Conservation (phyloP, 371 early-diverging fungal species). For the Lichtheimia corymbifera region DNA sequence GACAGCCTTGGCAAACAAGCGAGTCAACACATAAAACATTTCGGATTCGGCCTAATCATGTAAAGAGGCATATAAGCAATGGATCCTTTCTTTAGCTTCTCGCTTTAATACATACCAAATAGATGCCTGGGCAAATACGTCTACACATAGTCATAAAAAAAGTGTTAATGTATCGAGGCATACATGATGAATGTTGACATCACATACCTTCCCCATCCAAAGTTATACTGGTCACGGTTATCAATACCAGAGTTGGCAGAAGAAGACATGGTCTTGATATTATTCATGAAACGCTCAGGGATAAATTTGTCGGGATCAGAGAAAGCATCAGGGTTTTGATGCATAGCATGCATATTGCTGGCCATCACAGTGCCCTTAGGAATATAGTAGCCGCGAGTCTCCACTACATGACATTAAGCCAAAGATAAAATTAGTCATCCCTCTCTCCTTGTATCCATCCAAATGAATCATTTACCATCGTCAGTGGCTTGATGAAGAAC, state of each 20-base stretch:
- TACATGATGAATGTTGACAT: not conserved
- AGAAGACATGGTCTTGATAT: slow-evolving; percentile 14
- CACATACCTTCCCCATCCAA: slow-evolving; percentile 20
- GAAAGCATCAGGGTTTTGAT: slow-evolving; percentile 12
- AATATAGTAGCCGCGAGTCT: slow-evolving; percentile 29
- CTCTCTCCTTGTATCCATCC: not conserved
- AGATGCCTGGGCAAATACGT: slow-evolving; percentile 20
- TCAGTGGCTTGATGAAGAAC: slow-evolving; percentile 20
- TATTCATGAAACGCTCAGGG: slow-evolving; percentile 26
- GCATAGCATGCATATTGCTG: slow-evolving; percentile 23
- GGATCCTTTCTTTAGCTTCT: no score
- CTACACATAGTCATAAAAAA: not conserved
- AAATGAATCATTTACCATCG: slow-evolving; percentile 15
- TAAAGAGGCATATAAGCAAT: not conserved
- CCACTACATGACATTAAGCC: slow-evolving; percentile 4
- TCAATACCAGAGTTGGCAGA: slow-evolving; percentile 16
- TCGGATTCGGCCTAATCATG: slow-evolving; percentile 14
- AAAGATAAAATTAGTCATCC: no score
- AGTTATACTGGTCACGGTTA: slow-evolving; percentile 16
- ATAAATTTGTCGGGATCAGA: slow-evolving; percentile 19
- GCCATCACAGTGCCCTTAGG: slow-evolving; percentile 34
- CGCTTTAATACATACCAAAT: slow-evolving; percentile 9
- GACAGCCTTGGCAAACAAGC: slow-evolving; percentile 15
- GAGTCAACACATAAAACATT: slow-evolving; percentile 9
- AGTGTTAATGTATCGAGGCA: not conserved